Base-by-base conservation (phyloP, 2,329 filamentous ascomycete genomes). In the Achaetomium macrosporum region DNA sequence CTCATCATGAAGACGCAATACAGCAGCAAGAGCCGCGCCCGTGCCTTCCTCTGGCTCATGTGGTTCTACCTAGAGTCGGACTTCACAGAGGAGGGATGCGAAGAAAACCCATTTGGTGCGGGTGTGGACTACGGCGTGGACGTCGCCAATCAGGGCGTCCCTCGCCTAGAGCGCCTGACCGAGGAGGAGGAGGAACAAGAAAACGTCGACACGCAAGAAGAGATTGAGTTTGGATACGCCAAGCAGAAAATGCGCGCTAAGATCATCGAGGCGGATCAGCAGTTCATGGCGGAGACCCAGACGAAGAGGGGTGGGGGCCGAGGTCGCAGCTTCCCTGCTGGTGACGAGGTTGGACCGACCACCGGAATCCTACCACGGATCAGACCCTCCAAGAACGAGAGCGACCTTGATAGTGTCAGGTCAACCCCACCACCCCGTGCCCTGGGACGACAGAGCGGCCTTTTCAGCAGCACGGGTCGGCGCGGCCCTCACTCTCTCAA, bases 61-160 rank as follows among this genome's bases (percentile, higher is more conserved):
- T 99, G 93, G 93, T 96, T 93, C 76, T 97, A 99, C 66, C 79
- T 99, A 16, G 93, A 99, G 68, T 96, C 91, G 29, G 90, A 96
- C 67, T 97, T 96, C 61, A 88, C 88, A 0, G 83, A 87, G 61
- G 88, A 96, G 63, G 90, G 88, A 51, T 92, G 90, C 42, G 79
- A 89, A 44, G 85, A 88, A 61, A 99, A 99, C 64, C 93, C 93
- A 0, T 99, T 96, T 63, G 93, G 93, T 0, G 67, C 75, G 11
- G 84, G 83, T 12, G 80, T 86, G 2, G 83, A 85, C 63, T 86
- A 86, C 57, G 78, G 76, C 9, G 71, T 81, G 1, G 78, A 82
- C 55, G 79, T 85, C 1, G 80, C 81, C 40, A 86, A 85, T 57
- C 83, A 86, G 64, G 83, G 83, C 57, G 80, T 91, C 5, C 87